Conservation (phyloP, 2,329 filamentous ascomycete species). For the Colletotrichum higginsianum region DNA sequence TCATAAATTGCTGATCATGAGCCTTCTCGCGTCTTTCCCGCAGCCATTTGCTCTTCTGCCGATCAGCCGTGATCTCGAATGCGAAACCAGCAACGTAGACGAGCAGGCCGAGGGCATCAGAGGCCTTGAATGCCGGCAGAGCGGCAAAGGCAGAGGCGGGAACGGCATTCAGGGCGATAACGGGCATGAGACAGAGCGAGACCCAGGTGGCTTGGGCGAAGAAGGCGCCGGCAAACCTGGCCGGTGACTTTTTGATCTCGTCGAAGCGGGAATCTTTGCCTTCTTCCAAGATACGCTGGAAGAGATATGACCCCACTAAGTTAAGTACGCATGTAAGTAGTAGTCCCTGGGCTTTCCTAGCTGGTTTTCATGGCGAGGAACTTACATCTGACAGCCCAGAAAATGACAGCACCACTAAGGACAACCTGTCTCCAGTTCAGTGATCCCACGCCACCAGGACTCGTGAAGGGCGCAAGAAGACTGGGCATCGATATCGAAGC, state of each 20-base stretch:
- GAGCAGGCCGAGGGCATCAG: slow-evolving; percentile 70
- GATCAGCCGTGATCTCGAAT: slow-evolving; percentile 74
- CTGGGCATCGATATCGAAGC: slow-evolving; percentile 61
- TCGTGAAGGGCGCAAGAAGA: slow-evolving; percentile 60
- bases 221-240: slow-evolving; percentile 56
- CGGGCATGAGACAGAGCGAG: slow-evolving; percentile 75
- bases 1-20: slow-evolving; percentile 78
- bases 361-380: slow-evolving; percentile 30
- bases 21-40: slow-evolving; percentile 74
- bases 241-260: slow-evolving; percentile 54
- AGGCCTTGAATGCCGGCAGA: slow-evolving; percentile 62
- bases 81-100: slow-evolving; percentile 72
- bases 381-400: slow-evolving; percentile 75
- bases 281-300: slow-evolving; percentile 70
- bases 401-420: slow-evolving; percentile 55
- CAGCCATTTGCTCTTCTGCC: slow-evolving; percentile 75
- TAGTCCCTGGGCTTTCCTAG: neutral
- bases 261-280: slow-evolving; percentile 71
- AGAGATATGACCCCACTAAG: slow-evolving; percentile 75
- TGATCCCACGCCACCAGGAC: slow-evolving; percentile 55
- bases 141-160: slow-evolving; percentile 67
- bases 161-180: slow-evolving; percentile 75
- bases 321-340: slow-evolving; percentile 22
- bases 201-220: slow-evolving; percentile 77
- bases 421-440: slow-evolving; percentile 73